phyloP scores from a whole-genome alignment of 805 yeast genomes.

The Clavispora santaluciae region DNA sequence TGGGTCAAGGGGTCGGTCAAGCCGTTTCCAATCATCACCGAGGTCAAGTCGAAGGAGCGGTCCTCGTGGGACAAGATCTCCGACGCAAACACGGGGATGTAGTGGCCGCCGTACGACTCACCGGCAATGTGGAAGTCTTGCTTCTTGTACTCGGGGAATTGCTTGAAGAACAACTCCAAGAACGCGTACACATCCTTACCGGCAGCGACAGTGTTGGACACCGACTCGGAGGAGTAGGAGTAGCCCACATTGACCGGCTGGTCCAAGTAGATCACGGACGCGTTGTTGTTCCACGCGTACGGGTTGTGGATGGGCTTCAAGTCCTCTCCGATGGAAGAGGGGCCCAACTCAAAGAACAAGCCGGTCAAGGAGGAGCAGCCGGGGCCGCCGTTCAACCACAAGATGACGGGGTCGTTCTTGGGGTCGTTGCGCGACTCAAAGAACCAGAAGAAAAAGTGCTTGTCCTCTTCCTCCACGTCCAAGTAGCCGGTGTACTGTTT shows the following conservation, averaged over 20 bases:
- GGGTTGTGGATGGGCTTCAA: constrained; percentile 75
- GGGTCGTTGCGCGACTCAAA: constrained; percentile 78
- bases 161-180: constrained; percentile 74
- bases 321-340: constrained; percentile 65
- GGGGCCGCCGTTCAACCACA: constrained; percentile 97
- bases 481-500: constrained; percentile 83
- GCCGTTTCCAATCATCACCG: constrained; percentile 90
- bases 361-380: constrained; percentile 94
- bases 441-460: constrained; percentile 90
- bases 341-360: constrained; percentile 86
- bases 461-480: constrained; percentile 76
- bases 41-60: constrained; percentile 24
- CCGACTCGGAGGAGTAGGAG: constrained; percentile 66
- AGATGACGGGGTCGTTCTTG: constrained; percentile 72
- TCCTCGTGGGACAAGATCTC: constrained; percentile 71
- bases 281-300: constrained; percentile 86
- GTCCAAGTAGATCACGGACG: constrained; percentile 85
- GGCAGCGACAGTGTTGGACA: constrained; percentile 73
- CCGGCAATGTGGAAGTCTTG: constrained; percentile 78
- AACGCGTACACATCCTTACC: constrained; percentile 85
- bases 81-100: constrained; percentile 83
- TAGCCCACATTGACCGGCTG: constrained; percentile 94
- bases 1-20: constrained; percentile 69
- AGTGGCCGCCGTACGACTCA: constrained; percentile 92
- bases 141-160: constrained; percentile 66